Evolutionary conservation across 2,329 filamentous ascomycete species (phyloP).

Genomic region (Teratosphaeria epicoccoides): DNA sequence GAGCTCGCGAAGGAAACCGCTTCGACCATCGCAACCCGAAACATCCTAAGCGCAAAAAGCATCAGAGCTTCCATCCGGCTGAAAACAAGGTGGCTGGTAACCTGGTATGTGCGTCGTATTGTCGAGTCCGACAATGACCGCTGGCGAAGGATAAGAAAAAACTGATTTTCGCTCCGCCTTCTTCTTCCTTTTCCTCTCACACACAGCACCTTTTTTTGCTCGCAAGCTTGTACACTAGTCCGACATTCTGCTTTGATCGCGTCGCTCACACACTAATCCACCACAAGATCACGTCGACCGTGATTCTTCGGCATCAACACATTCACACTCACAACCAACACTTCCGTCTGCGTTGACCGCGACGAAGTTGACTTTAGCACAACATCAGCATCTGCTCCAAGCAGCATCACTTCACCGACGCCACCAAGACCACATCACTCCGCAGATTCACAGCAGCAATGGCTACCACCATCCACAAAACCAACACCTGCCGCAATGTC

Average conservation of each 20-base stretch:
- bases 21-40: neutral
- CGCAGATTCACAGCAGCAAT: neutral
- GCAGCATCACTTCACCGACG: neutral
- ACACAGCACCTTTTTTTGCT: neutral
- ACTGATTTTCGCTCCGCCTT: neutral
- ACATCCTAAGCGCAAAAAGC: neutral
- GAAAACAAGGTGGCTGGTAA: neutral
- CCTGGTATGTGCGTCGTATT: neutral
- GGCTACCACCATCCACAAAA: slow-evolving; percentile 4
- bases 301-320: neutral
- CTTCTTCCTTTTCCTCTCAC: neutral
- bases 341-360: neutral
- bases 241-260: neutral
- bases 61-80: neutral
- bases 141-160: neutral
- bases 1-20: neutral
- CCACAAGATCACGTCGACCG: neutral
- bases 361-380: neutral
- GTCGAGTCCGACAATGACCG: neutral
- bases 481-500: slow-evolving; percentile 17
- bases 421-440: neutral
- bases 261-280: neutral
- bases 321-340: neutral
- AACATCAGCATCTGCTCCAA: neutral
- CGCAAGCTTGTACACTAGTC: neutral